A percentile compares a stretch with the other conserved stretches of the same genome.
Conservation (phyloP, 495 filamentous ascomycete genomes). For the Oidiodendron maius region DNA sequence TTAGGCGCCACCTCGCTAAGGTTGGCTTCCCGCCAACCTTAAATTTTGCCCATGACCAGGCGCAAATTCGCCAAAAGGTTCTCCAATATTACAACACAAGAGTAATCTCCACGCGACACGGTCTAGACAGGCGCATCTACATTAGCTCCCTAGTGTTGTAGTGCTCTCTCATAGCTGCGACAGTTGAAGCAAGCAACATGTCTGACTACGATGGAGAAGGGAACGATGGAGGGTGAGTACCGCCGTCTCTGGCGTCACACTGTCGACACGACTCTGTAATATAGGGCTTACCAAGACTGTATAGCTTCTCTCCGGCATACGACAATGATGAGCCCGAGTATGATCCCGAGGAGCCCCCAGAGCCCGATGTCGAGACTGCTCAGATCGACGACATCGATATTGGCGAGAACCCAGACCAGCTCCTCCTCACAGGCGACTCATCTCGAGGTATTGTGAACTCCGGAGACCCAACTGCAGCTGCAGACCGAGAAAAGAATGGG, state of each 20-base stretch:
- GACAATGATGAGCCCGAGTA: constrained; percentile 64
- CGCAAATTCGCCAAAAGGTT: constrained; percentile 5
- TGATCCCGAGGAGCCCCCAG: constrained; percentile 49
- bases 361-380: constrained; percentile 41
- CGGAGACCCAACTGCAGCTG: constrained; percentile 69
- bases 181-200: constrained; percentile 52
- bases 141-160: too few species aligned
- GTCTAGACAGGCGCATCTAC: too few species aligned
- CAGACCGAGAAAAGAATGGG: constrained; percentile 38
- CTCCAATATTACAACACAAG: too few species aligned
- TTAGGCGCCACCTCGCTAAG: too few species aligned
- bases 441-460: constrained; percentile 57
- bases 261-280: too few species aligned
- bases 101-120: too few species aligned
- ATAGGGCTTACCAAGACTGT: too few species aligned
- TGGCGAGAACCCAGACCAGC: constrained; percentile 37
- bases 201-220: constrained; percentile 81
- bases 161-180: too few species aligned
- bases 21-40: too few species aligned
- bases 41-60: constrained; percentile 10
- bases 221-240: constrained; percentile 48
- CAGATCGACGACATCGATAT: constrained; percentile 30
- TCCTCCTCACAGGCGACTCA: constrained; percentile 32
- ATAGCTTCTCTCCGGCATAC: constrained; percentile 32
- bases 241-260: too few species aligned